Evolutionary conservation across 192 early-diverging fungal species (phyloP).

Genomic region (Umbelopsis sp.): DNA sequence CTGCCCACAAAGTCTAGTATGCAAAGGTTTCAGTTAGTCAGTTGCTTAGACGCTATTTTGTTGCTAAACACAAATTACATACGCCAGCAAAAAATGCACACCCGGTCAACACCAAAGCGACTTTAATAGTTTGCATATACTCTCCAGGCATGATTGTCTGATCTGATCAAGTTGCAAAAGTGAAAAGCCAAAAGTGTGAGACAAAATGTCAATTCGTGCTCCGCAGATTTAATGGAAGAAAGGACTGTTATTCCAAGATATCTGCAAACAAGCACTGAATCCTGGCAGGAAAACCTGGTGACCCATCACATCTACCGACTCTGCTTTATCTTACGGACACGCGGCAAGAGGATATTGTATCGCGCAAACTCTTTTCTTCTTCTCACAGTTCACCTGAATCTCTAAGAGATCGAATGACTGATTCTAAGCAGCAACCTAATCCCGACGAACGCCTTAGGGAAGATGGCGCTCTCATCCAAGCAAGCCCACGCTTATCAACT

Average conservation of each 20-base stretch:
- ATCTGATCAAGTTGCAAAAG: neutral
- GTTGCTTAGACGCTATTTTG: neutral
- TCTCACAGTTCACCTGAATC: neutral
- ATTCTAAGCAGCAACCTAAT: conserved; percentile 4
- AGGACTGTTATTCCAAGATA: neutral
- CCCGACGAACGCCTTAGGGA: neutral
- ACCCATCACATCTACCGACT: neutral
- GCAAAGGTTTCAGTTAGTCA: neutral
- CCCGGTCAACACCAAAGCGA: neutral
- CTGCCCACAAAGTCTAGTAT: neutral
- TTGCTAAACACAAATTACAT: neutral
- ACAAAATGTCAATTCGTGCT: no score
- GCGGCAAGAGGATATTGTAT: neutral
- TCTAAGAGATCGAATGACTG: neutral
- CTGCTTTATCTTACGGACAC: neutral
- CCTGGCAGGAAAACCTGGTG: neutral
- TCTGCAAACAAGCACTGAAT: neutral
- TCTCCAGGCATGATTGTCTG: conserved; percentile 21
- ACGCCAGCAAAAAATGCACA: conserved; percentile 2
- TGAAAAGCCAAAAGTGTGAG: no score
- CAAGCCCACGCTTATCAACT: neutral
- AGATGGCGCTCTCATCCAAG: neutral
- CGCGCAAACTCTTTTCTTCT: neutral
- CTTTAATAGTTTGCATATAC: conserved; percentile 18
- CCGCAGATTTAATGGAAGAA: no score